Conservation (phyloP, 2,329 filamentous ascomycete species). For the Scorias spongiosa region DNA sequence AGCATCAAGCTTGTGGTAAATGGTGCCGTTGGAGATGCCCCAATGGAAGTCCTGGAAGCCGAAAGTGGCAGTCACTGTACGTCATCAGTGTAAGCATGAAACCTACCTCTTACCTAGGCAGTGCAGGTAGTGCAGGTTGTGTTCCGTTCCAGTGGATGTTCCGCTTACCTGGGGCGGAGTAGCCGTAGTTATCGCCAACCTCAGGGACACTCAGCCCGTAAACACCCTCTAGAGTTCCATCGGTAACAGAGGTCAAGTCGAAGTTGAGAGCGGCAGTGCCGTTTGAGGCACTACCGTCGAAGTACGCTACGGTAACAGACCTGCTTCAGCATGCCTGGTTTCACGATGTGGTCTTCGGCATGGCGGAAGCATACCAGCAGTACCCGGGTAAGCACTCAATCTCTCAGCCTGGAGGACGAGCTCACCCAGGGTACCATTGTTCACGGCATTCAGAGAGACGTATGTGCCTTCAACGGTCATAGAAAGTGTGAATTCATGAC, state of each 20-base stretch:
- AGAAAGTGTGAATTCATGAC: constrained; percentile 4
- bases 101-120: no score
- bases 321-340: background rate
- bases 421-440: constrained; percentile 4
- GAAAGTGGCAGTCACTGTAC: background rate
- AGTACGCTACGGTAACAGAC: constrained; percentile 1
- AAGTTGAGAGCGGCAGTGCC: constrained; percentile 2
- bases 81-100: background rate
- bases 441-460: constrained; percentile 5
- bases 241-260: constrained; percentile 1
- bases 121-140: background rate
- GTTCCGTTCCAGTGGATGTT: background rate
- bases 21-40: background rate
- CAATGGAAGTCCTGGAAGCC: constrained; percentile 4
- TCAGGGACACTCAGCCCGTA: constrained; percentile 3
- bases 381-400: constrained; percentile 3
- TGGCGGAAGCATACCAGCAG: constrained; percentile 1
- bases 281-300: background rate
- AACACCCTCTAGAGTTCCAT: background rate
- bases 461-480: constrained; percentile 4
- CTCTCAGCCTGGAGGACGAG: constrained; percentile 3
- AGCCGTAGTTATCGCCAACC: constrained; percentile 3
- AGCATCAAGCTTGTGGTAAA: constrained; percentile 1
- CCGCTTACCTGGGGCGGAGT: background rate
- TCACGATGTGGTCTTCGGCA: background rate